Conservation (phyloP, 805 yeast genomes). For the Schwanniomyces vanrijiae region DNA sequence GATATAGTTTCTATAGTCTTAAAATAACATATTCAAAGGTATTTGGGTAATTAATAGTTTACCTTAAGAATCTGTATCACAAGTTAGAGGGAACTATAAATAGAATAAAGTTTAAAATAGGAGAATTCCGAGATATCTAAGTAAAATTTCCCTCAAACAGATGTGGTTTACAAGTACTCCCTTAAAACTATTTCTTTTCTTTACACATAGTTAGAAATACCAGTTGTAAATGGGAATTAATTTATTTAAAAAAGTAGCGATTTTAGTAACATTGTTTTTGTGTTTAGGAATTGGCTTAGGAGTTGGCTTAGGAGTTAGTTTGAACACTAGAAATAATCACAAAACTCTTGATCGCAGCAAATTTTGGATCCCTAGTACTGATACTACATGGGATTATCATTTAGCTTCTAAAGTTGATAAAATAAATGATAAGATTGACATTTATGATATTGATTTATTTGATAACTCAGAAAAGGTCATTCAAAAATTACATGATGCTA, state of each 20-base stretch:
- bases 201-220: no score
- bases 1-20: no score
- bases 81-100: background rate
- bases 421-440: slow-evolving; percentile 9
- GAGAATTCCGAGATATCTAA: background rate
- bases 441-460: slow-evolving; percentile 26
- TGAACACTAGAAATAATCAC: background rate
- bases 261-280: background rate
- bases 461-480: slow-evolving; percentile 12
- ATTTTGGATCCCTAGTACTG: slow-evolving; percentile 9
- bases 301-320: slow-evolving; percentile 3
- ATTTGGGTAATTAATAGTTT: no score
- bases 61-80: no score
- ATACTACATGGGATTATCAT: slow-evolving; percentile 21
- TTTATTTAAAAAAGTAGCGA: background rate
- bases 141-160: background rate
- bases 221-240: background rate
- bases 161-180: no score
- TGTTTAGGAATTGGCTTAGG: background rate
- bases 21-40: no score
- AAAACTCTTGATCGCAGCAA: no score
- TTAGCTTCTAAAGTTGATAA: slow-evolving; percentile 10
- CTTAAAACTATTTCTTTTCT: no score
- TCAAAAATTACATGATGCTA: slow-evolving; percentile 13
- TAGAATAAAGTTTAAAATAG: background rate